These are phyloP conservation scores for Fusarium citri DNA, from an alignment of 2,329 filamentous ascomycete genomes.

Conservation along the genomic window DNA sequence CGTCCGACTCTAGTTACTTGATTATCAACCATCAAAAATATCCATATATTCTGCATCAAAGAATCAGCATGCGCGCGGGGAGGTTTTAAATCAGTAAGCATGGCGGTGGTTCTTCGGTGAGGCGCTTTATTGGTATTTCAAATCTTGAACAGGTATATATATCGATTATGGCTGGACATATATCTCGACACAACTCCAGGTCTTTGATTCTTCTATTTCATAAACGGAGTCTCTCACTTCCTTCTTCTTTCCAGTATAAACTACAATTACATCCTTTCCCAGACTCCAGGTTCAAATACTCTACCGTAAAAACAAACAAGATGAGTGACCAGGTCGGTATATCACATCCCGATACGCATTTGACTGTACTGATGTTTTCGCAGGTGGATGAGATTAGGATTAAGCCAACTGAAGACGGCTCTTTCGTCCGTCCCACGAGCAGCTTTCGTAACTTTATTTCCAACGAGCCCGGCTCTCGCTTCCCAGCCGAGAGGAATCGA, in stretches of 20 bases:
- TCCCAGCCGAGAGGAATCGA: conserved; percentile 68
- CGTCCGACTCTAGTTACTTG: not conserved
- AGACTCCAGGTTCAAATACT: not conserved
- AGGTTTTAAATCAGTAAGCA: not conserved
- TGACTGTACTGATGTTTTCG: fast-evolving
- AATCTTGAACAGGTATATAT: not conserved
- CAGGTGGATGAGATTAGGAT: conserved; percentile 16
- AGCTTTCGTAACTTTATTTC: conserved; percentile 68
- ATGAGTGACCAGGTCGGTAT: conserved; percentile 12
- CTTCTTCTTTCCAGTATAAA: no score
- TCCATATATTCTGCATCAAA: not conserved
- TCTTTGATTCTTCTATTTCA: not conserved
- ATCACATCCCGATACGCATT: fast-evolving
- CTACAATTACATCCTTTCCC: fast-evolving
- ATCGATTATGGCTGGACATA: not conserved
- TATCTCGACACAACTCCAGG: not conserved
- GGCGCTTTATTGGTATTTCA: not conserved
- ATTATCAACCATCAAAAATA: conserved; percentile 12
- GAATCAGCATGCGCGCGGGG: not conserved
- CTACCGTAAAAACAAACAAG: fast-evolving
- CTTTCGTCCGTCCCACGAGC: conserved; percentile 64
- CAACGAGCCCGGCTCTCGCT: conserved; percentile 60
- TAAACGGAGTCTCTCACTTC: not conserved
- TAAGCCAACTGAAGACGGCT: conserved; percentile 53
- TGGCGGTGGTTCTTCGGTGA: no score